Evolutionary conservation across 2,329 filamentous ascomycete species (phyloP).

Genomic region (Laburnicola sp.): DNA sequence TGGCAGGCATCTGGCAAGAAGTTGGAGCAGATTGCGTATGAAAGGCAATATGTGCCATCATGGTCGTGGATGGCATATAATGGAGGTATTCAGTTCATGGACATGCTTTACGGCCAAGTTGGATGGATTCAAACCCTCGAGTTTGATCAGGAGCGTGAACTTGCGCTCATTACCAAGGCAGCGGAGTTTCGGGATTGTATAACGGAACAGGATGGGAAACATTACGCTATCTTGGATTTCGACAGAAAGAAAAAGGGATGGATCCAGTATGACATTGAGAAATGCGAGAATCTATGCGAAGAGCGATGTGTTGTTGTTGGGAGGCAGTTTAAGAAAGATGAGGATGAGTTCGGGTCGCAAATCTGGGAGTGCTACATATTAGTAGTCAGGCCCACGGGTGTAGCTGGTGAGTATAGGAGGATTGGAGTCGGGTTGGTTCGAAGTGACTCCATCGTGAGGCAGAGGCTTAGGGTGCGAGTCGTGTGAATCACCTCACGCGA

Average conservation of each 20-base stretch:
- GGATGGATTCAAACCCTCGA: conserved; percentile 8
- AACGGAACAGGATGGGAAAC: neutral
- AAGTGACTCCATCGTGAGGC: conserved; percentile 3
- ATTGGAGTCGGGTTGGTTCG: conserved; percentile 6
- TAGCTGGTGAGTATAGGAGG: conserved; percentile 6
- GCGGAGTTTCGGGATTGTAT: conserved; percentile 1
- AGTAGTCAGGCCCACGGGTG: neutral
- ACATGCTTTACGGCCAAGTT: conserved; percentile 5
- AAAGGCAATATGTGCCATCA: conserved; percentile 14
- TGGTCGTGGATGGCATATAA: conserved; percentile 21
- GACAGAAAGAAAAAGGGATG: conserved; percentile 4
- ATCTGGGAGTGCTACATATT: conserved; percentile 3
- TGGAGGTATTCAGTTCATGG: conserved; percentile 11
- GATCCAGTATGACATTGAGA: conserved; percentile 8
- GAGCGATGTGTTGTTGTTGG: conserved; percentile 10
- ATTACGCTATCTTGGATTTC: conserved; percentile 4
- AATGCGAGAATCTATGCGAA: neutral
- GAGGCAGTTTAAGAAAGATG: too few relatives aligned
- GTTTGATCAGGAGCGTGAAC: conserved; percentile 12
- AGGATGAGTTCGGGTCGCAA: neutral
- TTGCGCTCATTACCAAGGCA: conserved; percentile 5
- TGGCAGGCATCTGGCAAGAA: conserved; percentile 15
- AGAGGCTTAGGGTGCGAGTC: neutral
- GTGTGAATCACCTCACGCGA: too few relatives aligned
- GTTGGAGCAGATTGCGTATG: conserved; percentile 9